A percentile compares a stretch with the other conserved stretches of the same genome.
Evolutionary conservation across 2,329 filamentous ascomycete species (phyloP).

Genomic region (Hypoxylon rubiginosum): DNA sequence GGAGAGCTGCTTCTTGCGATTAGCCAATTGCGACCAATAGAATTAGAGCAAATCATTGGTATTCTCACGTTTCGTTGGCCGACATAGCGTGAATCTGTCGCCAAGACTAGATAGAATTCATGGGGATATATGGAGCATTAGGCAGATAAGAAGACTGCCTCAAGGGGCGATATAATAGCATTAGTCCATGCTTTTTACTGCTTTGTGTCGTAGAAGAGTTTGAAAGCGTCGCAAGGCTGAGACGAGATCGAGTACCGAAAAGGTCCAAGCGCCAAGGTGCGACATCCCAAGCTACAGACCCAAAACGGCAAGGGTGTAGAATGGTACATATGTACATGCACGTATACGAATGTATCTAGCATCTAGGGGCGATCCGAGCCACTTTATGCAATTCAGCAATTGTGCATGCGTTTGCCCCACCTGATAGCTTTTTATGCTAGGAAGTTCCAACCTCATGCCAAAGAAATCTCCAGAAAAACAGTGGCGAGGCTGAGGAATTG

Average conservation of each 20-base stretch:
- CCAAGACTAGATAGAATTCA: conserved; percentile 3
- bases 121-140: conserved; percentile 9
- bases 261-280: conserved; percentile 28
- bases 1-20: conserved; percentile 37
- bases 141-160: conserved; percentile 16
- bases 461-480: conserved; percentile 41
- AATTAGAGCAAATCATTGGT: conserved; percentile 14
- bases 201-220: conserved; percentile 9
- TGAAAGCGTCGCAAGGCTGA: conserved; percentile 37
- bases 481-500: conserved; percentile 63
- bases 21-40: conserved; percentile 37
- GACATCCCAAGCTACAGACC: conserved; percentile 19
- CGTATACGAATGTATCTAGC: too few species aligned
- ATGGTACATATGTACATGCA: conserved; percentile 6
- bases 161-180: conserved; percentile 21
- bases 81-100: conserved; percentile 36
- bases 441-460: conserved; percentile 35
- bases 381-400: conserved; percentile 37
- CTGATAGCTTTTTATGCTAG: conserved; percentile 4
- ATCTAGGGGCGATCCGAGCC: conserved; percentile 3
- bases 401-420: conserved; percentile 10
- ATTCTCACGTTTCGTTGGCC: conserved; percentile 42
- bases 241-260: conserved; percentile 3
- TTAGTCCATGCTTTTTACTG: conserved; percentile 27
- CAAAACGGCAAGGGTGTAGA: conserved; percentile 11